Evolutionary conservation across 164 flowering plant species (phyloP), one percentile per base, ranked within the genome.

Genomic region (Piper betle): DNA sequence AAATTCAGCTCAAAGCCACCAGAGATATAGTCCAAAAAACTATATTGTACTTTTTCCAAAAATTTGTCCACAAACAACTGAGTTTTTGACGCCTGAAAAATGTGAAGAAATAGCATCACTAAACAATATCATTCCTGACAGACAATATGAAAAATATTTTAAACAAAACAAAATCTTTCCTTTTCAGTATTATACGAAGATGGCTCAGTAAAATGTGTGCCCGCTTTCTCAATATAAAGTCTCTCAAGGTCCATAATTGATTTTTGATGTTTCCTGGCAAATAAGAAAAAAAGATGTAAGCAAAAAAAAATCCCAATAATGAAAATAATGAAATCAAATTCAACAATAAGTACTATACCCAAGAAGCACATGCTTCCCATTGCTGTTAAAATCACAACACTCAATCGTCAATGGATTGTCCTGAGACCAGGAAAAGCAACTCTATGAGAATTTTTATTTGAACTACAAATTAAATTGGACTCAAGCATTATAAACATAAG

Each of bases 1-100:
- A 90, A 93, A 68, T 82, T 87, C 15, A 93, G 86, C 74, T 90
- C 92, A 78, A 83, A 90, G 42, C 97, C 99, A 73, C 82, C 80
- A 20, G 97, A 82, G 58, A 93, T 84, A 67, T 88, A 93, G 67
- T 93, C 99, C 73, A 93, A 65, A 66, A 93, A 93, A 70, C 85
- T 93, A 73, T 77, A 75, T 11, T 76, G 76, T 39, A 65, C 65
- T 68, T 78, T 86, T 79, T 90, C 95, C 60, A 43, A 39, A 78
- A 74, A 82, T 33, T 69, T 71, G 59, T 88, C 89, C 58, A 90
- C 96, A 77, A 76, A 82, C 9, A 94, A 78, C 76, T 86, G 86
- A 46, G 93, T 76, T 76, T 88, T 86, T 61, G 83, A 64, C 64
- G 82, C 77, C 97, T 89, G 68, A 33, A 59, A 39, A 55, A 43